A percentile compares a stretch with the other conserved stretches of the same genome.
These are phyloP conservation scores for Breviolum minutum DNA, from an alignment of 73 alveolate species.

Conservation along the genomic window DNA sequence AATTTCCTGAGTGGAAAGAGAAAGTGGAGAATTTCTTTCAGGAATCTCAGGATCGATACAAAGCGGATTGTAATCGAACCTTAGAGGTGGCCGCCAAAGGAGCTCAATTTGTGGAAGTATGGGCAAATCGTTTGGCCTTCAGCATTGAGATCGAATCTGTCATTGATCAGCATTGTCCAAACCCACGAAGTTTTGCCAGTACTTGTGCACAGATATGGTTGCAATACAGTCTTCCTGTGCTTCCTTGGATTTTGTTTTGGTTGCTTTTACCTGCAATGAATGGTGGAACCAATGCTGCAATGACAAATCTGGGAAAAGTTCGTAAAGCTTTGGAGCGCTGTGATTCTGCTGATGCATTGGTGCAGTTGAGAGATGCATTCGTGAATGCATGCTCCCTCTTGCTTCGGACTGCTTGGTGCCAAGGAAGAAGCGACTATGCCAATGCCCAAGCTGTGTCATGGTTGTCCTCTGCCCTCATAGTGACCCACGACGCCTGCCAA, in stretches of 20 bases:
- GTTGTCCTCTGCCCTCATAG: conserved; percentile 1
- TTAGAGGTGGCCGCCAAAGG: conserved; percentile 18
- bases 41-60: background rate
- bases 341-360: conserved; percentile 8
- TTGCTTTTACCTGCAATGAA: background rate
- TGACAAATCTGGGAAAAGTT: background rate
- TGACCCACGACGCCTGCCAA: conserved; percentile 31
- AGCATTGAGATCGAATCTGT: background rate
- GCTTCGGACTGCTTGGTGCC: conserved; percentile 19
- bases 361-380: conserved; percentile 26
- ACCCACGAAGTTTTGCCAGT: background rate
- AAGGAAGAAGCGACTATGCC: background rate
- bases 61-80: background rate
- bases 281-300: background rate
- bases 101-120: background rate
- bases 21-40: background rate
- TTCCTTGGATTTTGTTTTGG: background rate
- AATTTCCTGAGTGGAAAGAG: background rate
- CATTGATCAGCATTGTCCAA: background rate
- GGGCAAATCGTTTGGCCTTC: conserved; percentile 17
- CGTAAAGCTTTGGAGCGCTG: conserved; percentile 52
- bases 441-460: background rate
- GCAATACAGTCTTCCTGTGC: conserved; percentile 13
- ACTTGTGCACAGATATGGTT: conserved; percentile 25
- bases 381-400: conserved; percentile 16